Evolutionary conservation across 208 protist genomes (phyloP).

Genomic region (Zelonia costaricensis): DNA sequence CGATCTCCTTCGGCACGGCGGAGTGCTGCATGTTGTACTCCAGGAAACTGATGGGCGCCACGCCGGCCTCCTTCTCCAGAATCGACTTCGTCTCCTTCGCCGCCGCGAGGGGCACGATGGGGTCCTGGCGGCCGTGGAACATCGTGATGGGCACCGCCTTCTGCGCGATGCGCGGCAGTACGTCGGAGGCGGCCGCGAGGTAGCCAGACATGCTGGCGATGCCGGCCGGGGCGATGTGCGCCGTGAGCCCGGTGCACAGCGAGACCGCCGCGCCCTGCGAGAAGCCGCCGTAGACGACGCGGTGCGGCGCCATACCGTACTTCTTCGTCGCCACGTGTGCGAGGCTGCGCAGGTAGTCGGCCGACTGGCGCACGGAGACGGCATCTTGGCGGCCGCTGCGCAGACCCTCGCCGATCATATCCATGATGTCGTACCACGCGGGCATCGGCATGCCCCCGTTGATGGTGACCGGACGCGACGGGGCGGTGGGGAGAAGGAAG

Average conservation of each 20-base stretch:
- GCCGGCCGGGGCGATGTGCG: constrained; percentile 63
- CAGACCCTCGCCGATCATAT: constrained; percentile 38
- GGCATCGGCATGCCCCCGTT: constrained; percentile 87
- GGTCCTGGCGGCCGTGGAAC: constrained; percentile 80
- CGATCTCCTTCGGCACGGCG: constrained; percentile 63
- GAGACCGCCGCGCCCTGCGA: constrained; percentile 90
- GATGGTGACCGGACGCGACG: constrained; percentile 79
- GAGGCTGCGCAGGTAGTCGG: constrained; percentile 74
- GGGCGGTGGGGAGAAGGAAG: constrained; percentile 91
- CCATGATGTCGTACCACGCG: constrained; percentile 92
- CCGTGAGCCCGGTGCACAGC: constrained; percentile 62
- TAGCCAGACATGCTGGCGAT: constrained; percentile 82
- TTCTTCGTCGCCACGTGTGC: constrained; percentile 45
- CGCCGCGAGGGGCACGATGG: constrained; percentile 65
- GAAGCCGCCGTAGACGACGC: constrained; percentile 93
- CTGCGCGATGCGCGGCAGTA: constrained; percentile 48
- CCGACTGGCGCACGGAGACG: constrained; percentile 50
- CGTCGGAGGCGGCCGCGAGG: constrained; percentile 47
- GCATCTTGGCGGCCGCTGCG: constrained; percentile 41
- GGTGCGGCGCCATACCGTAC: constrained; percentile 57
- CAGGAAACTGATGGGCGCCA: constrained; percentile 45
- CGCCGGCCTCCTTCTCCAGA: constrained; percentile 43
- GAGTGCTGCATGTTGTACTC: constrained; percentile 89
- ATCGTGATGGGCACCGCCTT: constrained; percentile 48
- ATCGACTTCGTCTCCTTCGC: constrained; percentile 46